Conservation (phyloP, 768 basidiomycete genomes). For the Hygrophorus pudorinus region DNA sequence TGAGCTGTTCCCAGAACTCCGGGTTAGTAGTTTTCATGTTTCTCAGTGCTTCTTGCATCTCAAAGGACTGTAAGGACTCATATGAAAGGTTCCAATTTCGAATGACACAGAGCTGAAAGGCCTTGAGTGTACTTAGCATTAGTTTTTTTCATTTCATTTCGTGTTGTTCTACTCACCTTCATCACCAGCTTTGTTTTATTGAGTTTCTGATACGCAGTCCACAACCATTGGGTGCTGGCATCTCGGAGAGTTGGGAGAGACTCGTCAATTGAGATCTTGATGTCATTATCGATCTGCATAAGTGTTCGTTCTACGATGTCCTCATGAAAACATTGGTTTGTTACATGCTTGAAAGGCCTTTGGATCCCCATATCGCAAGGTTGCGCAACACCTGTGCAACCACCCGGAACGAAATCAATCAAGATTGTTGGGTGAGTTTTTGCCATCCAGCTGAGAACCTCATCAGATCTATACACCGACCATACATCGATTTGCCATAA, state of each 20-base stretch:
- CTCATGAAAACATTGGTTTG: conserved; percentile 13
- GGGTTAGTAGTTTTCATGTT: too few relatives aligned
- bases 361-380: conserved; percentile 8
- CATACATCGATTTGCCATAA: conserved; percentile 24
- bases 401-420: conserved; percentile 22
- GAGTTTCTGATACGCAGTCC: not conserved
- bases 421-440: conserved; percentile 20
- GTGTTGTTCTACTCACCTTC: too few relatives aligned
- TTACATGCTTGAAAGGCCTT: conserved; percentile 9
- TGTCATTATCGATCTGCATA: not conserved
- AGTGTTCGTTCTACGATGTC: not conserved
- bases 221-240: not conserved
- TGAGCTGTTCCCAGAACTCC: too few relatives aligned
- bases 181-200: not conserved
- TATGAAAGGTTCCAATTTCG: conserved; percentile 3
- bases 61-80: not conserved
- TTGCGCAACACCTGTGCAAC: conserved; percentile 25
- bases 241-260: not conserved
- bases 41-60: conserved; percentile 3
- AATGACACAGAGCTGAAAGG: not conserved
- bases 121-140: not conserved
- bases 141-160: too few relatives aligned
- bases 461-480: conserved; percentile 26
- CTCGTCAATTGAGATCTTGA: not conserved
- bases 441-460: conserved; percentile 26